Percentiles rank a stretch among this genome's conserved stretches.
phyloP scores from a whole-genome alignment of 2,329 filamentous ascomycete species.

The Nothophaeocryptopus gaeumannii region DNA sequence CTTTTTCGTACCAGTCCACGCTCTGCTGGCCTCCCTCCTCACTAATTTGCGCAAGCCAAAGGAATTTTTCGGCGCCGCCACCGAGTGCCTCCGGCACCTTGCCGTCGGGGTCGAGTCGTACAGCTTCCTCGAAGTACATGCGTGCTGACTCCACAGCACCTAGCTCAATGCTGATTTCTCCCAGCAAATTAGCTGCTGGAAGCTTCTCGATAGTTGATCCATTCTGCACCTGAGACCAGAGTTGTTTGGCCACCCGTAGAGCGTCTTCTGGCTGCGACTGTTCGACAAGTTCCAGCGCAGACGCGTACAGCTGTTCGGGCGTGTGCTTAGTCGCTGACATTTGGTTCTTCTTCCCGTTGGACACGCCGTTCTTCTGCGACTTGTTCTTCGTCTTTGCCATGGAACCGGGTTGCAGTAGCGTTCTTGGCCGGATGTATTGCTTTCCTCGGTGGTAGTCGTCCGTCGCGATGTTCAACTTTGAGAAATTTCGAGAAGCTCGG shows the following conservation, averaged over 20 bases:
- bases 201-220: conserved; percentile 44
- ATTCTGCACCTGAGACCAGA: conserved; percentile 49
- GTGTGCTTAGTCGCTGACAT: conserved; percentile 48
- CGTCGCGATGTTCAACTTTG: too few species aligned
- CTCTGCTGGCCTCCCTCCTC: conserved; percentile 60
- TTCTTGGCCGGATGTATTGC: background rate
- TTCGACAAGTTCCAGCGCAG: conserved; percentile 57
- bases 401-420: background rate
- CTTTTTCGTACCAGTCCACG: conserved; percentile 62
- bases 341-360: conserved; percentile 33
- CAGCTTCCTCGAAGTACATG: conserved; percentile 68
- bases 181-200: conserved; percentile 70
- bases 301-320: conserved; percentile 55
- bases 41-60: conserved; percentile 89
- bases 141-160: conserved; percentile 77
- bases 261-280: conserved; percentile 59
- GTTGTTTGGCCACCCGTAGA: conserved; percentile 53
- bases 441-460: too few species aligned
- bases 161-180: conserved; percentile 76
- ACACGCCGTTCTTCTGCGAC: conserved; percentile 50
- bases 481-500: too few species aligned
- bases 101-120: conserved; percentile 73
- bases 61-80: conserved; percentile 87
- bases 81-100: conserved; percentile 66
- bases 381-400: conserved; percentile 30